Base-by-base conservation (phyloP, 805 yeast species). In the Ogataea trehalophila region DNA sequence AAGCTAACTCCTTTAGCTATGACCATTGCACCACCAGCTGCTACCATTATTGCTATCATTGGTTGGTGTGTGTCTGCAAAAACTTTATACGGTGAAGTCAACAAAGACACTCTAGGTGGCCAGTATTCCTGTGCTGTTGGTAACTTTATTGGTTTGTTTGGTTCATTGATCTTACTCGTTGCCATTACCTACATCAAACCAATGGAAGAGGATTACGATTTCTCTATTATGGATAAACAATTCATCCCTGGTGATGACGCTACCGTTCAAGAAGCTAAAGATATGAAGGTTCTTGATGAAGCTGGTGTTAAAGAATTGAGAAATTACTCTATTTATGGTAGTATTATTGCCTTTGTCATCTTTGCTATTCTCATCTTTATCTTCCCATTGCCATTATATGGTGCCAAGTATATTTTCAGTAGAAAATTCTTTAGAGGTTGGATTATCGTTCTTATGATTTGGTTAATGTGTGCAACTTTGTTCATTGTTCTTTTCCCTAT, bases 41-140 rank as follows among this genome's bases (percentile, higher is more conserved):
- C 77, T 46, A 73, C 79, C 1, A 76, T 77, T 29, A 73, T 77
- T 54, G 77, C 77, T 22, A 75, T 77, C 46, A 78, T 77, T 5
- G 71, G 76, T 22, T 69, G 72, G 72, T 48, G 64, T 46, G 69
- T 59, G 44, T 71, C 73, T 37, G 63, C 77, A 14, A 77, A 80
- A 17, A 59, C 70, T 33, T 59, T 76, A 13, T 60, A 70, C 31
- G 68, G 76, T 35, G 76, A 75, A 6, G 60, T 72, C 9, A 66
- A 75, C 43, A 75, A 77, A 6, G 61, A 66, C 36, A 67, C 65
- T 1, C 69, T 75, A 56, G 72, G 70, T 55, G 76, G 73, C 3
- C 75, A 76, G 49, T 70, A 71, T 49, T 59, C 68, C 16, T 55
- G 62, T 68, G 74, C 60, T 65, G 76, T 65, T 69, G 80, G 80